These are phyloP conservation scores for Grosmannia huntii DNA, from an alignment of 2,329 filamentous ascomycete species.

Conservation along the genomic window DNA sequence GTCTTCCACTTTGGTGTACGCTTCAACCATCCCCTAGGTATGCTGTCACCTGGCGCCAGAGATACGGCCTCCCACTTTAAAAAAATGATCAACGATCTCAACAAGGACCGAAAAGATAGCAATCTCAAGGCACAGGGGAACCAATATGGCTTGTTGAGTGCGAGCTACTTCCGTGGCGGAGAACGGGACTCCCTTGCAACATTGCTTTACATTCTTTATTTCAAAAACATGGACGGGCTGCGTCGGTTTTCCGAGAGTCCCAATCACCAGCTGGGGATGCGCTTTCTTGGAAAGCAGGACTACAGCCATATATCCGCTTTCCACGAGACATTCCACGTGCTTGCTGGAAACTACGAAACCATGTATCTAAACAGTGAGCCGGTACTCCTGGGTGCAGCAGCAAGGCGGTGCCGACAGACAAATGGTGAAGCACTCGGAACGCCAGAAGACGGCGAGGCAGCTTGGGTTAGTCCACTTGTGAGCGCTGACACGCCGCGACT, in stretches of 20 bases:
- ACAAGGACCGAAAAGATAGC: slow-evolving; percentile 13
- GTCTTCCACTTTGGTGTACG: slow-evolving; percentile 33
- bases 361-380: slow-evolving; percentile 12
- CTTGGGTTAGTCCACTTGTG: slow-evolving; percentile 10
- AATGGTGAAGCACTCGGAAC: neutral
- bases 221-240: slow-evolving; percentile 10
- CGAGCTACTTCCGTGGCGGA: slow-evolving; percentile 24
- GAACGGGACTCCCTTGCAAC: slow-evolving; percentile 10
- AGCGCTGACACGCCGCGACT: slow-evolving; percentile 6
- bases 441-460: neutral
- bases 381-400: slow-evolving; percentile 5
- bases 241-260: slow-evolving; percentile 10
- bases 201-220: slow-evolving; percentile 12
- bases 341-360: slow-evolving; percentile 9
- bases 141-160: slow-evolving; percentile 33
- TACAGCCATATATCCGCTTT: slow-evolving; percentile 10
- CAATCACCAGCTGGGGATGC: slow-evolving; percentile 6
- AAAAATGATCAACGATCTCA: slow-evolving; percentile 23
- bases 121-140: slow-evolving; percentile 10
- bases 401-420: neutral
- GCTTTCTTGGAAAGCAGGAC: slow-evolving; percentile 4
- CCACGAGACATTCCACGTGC: slow-evolving; percentile 13
- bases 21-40: slow-evolving; percentile 35
- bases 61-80: slow-evolving; percentile 26
- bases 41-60: slow-evolving; percentile 29